Base-by-base conservation (phyloP, 1,284 basidiomycete species). In the Fomitopsis betulina region DNA sequence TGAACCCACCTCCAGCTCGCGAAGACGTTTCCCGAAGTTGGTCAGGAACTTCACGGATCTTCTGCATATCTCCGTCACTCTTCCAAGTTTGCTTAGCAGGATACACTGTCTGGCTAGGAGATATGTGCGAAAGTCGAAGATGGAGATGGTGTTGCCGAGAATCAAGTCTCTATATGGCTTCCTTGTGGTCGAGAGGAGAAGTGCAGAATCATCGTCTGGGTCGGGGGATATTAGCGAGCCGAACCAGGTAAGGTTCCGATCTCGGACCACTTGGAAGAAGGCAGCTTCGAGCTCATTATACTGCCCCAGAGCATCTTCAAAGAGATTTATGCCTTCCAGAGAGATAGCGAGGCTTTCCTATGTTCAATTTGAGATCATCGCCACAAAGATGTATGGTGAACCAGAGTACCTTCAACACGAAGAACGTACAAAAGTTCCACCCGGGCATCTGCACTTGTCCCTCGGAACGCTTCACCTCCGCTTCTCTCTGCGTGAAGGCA, bases 341-440 rank as follows among this genome's bases (percentile, higher is more conserved):
- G 95, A 97, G 59, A 83, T 85, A 1, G 96, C 95, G 17, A 99
- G 79, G 58, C 90, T 94, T 85, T 98, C 97, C 93, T 98, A 70
- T 17, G 38, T n/a, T 54, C 55, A 27, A 56, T 60, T 32, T 33
- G 8, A 57, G 54, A 6, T 32, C 38, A 10, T 33, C 32, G 32
- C 19, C 17, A 19, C n/a, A 21, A 45, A 39, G 15, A 6, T 43
- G 21, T 9, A 19, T 2, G 23, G 33, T 23, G 40, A 37, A 45
- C 7, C 23, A 6, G 38, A 52, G 19, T 51, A 93, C 95, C 84
- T 98, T 98, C 30, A 96, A 77, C 38, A 95, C 85, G 72, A 98
- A 97, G 79, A 96, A 98, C 0, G 91, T 94, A 71, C 94, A 95
- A 69, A 96, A 98, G 70, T 97, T 96, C 96, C 96, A 98, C 2